Base-by-base conservation (phyloP, 2,329 filamentous ascomycete species). In the Huntiella moniliformis region DNA sequence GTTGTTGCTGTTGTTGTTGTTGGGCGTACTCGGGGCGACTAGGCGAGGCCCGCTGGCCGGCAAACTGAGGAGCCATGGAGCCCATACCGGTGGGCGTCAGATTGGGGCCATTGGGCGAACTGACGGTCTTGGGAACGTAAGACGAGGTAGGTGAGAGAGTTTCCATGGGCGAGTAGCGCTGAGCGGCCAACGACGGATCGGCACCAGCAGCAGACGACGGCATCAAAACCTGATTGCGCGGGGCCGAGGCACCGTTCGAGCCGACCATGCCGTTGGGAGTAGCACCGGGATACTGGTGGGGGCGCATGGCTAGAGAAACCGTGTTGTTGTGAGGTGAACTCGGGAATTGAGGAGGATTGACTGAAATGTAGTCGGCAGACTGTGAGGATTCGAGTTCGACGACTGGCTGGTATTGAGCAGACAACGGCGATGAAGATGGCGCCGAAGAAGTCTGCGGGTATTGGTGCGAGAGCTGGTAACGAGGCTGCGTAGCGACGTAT, bases 131-230 rank as follows among this genome's bases (percentile, higher is more conserved):
- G 65, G 70, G 58, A 39, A 74, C 72, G 63, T 92, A 92, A 32
- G 85, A 78, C 47, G 82, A 80, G 32, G 79, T 76, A 36, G 86
- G 83, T 50, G 86, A 85, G 51, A 92, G 67, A 12, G 77, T 74
- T 60, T 94, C 88, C 87, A 95, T 95, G 52, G 88, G 91, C 40
- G 88, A 96, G 64, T 96, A 96, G 58, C 87, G 77, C 60, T 92
- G 83, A 50, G 86, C 83, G 48, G 85, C 84, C 43, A 83, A 71
- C 38, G 85, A 91, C 49, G 82, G 77, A 57, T 88, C 78, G 13
- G 38, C 40, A 16, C 38, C 53, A 78, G 35, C 53, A 78, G 34
- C 45, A 11, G 47, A 49, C 5, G 47, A 46, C 16, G 33, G 39
- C 36, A 49, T 28, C 5, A 49, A 44, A 15, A 49, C 43, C 16